These are phyloP conservation scores for Thermoascus crustaceus DNA, from an alignment of 2,329 filamentous ascomycete genomes.

Conservation along the genomic window DNA sequence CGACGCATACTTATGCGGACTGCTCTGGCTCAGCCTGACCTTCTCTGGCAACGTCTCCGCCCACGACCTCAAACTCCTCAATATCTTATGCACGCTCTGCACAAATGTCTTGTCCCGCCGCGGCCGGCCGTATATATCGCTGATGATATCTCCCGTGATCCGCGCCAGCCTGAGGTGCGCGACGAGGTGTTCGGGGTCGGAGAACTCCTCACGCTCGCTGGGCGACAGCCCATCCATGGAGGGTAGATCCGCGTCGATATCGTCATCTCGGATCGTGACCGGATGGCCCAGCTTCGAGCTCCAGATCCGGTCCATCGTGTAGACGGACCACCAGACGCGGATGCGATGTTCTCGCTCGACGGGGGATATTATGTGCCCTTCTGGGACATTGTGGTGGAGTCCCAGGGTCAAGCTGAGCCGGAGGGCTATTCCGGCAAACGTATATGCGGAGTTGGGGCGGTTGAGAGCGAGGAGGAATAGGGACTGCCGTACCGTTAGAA, in stretches of 20 bases:
- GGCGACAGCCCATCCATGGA: conserved; percentile 9
- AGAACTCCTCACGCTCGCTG: conserved; percentile 9
- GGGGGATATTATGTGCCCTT: conserved; percentile 7
- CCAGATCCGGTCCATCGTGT: conserved; percentile 9
- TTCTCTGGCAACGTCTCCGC: conserved; percentile 9
- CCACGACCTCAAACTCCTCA: conserved; percentile 9
- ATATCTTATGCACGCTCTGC: conserved; percentile 11
- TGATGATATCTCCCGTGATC: conserved; percentile 10
- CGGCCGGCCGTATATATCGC: conserved; percentile 9
- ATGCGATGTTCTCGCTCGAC: conserved; percentile 10
- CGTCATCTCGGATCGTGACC: conserved; percentile 9
- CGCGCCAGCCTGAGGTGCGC: conserved; percentile 9
- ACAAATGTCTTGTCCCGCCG: conserved; percentile 8
- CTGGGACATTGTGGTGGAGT: conserved; percentile 9
- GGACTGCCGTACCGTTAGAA: conserved; percentile 3
- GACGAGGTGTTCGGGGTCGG: conserved; percentile 8
- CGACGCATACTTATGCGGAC: conserved; percentile 6
- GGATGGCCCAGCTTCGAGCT: conserved; percentile 11
- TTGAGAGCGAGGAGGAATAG: conserved; percentile 9
- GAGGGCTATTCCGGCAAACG: conserved; percentile 10
- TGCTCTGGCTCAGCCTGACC: conserved; percentile 7
- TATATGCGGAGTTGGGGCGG: conserved; percentile 10
- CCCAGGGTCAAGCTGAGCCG: conserved; percentile 9
- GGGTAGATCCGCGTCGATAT: conserved; percentile 10
- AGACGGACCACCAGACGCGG: conserved; percentile 11